phyloP scores from a whole-genome alignment of 2,329 filamentous ascomycete genomes.

The Tympanopsis confertula region DNA sequence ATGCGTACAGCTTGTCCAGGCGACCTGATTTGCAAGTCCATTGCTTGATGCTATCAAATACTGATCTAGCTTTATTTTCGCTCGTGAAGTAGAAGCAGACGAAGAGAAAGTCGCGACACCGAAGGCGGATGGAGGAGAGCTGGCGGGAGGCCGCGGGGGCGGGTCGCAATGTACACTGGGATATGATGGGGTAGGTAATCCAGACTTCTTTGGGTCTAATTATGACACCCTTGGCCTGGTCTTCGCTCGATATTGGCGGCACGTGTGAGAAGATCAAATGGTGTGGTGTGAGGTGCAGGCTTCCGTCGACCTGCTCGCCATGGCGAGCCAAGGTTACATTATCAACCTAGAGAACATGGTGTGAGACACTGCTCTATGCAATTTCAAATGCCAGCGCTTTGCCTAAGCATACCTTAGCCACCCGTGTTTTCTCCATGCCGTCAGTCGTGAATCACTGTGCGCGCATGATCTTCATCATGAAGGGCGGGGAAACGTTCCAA shows the following conservation, averaged over 20 bases:
- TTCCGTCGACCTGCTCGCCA: conserved; percentile 44
- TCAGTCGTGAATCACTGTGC: conserved; percentile 13
- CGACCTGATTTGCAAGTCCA: conserved; percentile 73
- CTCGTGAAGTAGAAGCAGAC: conserved; percentile 79
- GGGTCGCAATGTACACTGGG: conserved; percentile 66
- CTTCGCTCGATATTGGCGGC: conserved; percentile 4
- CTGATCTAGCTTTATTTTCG: conserved; percentile 65
- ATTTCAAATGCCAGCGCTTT: conserved; percentile 15
- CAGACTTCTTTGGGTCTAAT: conserved; percentile 60
- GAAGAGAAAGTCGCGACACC: conserved; percentile 87
- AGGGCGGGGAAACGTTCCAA: neutral
- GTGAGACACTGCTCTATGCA: conserved; percentile 5
- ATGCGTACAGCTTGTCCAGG: conserved; percentile 84
- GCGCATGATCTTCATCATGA: conserved; percentile 18
- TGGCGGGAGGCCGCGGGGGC: conserved; percentile 58
- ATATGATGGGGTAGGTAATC: conserved; percentile 90
- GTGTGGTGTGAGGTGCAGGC: conserved; percentile 49
- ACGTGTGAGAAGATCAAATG: conserved; percentile 31
- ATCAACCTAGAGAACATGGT: conserved; percentile 33
- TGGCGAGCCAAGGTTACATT: conserved; percentile 45
- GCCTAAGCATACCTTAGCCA: conserved; percentile 22
- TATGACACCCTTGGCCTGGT: conserved; percentile 22
- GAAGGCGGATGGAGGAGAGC: conserved; percentile 71
- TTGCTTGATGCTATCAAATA: conserved; percentile 73
- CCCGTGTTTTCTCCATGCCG: conserved; percentile 27